phyloP scores from a whole-genome alignment of 2,329 filamentous ascomycete species.

The Trichophyton equinum region DNA sequence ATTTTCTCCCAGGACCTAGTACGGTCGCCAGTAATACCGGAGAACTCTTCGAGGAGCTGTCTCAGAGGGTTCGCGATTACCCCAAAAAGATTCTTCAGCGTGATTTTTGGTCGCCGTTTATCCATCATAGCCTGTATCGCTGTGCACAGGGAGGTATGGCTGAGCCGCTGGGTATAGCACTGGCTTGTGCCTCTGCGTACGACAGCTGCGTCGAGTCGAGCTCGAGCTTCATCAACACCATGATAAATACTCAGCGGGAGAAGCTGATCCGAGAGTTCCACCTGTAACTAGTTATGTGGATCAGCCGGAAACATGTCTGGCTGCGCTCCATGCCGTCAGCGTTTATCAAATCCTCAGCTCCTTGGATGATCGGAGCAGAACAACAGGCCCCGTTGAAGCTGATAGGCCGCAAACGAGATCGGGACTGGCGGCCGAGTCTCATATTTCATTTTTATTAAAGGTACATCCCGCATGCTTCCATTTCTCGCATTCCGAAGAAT shows the following conservation, averaged over 20 bases:
- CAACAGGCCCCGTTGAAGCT: background rate
- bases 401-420: background rate
- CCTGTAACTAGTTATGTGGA: conserved; percentile 1
- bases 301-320: background rate
- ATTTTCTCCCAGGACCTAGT: background rate
- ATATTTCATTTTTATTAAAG: conserved; percentile 5
- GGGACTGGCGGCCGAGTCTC: background rate
- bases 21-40: background rate
- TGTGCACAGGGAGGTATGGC: conserved; percentile 1
- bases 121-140: background rate
- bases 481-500: background rate
- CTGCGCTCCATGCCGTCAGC: conserved; percentile 1
- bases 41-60: background rate
- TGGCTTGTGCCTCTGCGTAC: background rate
- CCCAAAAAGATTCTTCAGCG: conserved; percentile 1
- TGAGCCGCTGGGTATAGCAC: conserved; percentile 1
- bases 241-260: conserved; percentile 5
- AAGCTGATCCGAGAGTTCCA: conserved; percentile 5
- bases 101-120: conserved; percentile 3
- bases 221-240: background rate
- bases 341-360: conserved; percentile 2
- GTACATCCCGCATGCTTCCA: background rate
- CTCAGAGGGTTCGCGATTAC: background rate
- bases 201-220: background rate
- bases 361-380: background rate